Base-by-base conservation (phyloP, 2,329 filamentous ascomycete genomes). In the Neofusicoccum laricinum region DNA sequence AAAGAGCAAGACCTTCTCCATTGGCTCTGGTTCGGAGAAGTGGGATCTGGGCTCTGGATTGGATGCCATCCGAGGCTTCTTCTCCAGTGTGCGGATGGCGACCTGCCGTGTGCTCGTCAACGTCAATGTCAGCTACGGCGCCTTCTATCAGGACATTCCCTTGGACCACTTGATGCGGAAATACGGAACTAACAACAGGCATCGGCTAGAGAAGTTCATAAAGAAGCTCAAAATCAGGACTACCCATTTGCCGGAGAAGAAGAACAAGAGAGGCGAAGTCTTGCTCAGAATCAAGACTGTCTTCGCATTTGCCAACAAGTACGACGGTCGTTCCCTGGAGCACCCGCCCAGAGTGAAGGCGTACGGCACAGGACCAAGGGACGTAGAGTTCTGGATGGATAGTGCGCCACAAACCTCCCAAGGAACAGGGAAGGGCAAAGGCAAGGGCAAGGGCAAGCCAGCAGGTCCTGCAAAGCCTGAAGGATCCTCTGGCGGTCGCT, bases 41-140 rank as follows among this genome's bases (percentile, higher is more conserved):
- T 40, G 34, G 5, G 58, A 61, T 32, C 78, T 89, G 1, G 80
- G 79, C 2, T 76, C 71, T 10, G 85, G 85, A 0, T 75, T 90
- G 0, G 77, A 84, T 53, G 86, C 86, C 0, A 72, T 87, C 3
- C 80, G 86, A 51, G 87, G 88, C 0, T 90, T 85, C 73, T 89
- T 85, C 69, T 78, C 85, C 14, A 88, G 85, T 69, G 84, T 87
- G 30, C 84, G 88, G 6, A 81, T 84, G 2, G 82, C 85, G 1
- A 84, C 85, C 14, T 81, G 80, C 38, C 80, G 86, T 4, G 75
- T 89, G 3, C 71, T 90, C 0, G 72, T 89, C 15, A 90, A 90
- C 64, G 77, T 89, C 2, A 88, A 90, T 65, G 85, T 89, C 40
- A 85, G 84, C 8, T 83, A 84, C 51, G 80, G 81, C 2, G 85